Conservation (phyloP, 371 early-diverging fungal species). For the Syncephalis plumigaleata region DNA sequence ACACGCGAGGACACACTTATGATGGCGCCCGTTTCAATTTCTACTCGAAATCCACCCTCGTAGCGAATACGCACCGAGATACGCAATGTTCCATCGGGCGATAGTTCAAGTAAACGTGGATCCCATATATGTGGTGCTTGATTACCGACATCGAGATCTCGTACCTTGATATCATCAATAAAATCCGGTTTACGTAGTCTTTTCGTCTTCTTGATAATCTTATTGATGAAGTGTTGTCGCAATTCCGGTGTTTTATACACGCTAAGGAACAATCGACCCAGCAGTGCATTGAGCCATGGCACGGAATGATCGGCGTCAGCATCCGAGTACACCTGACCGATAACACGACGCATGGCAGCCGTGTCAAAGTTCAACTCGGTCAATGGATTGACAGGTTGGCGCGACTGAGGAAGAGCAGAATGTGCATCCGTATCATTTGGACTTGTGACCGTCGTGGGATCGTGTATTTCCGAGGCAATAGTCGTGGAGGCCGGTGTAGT, state of each 20-base stretch:
- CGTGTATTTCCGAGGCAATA: too few species aligned
- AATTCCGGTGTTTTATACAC: constrained; percentile 45
- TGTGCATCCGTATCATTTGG: too few species aligned
- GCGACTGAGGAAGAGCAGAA: too few species aligned
- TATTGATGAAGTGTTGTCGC: constrained; percentile 36
- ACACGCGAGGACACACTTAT: constrained; percentile 23
- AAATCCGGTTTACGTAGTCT: constrained; percentile 55
- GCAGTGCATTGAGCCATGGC: constrained; percentile 79
- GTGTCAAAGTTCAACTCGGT: constrained; percentile 26
- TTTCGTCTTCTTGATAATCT: constrained; percentile 39
- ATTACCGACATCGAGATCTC: constrained; percentile 61
- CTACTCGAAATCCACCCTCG: constrained; percentile 49
- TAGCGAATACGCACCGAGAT: constrained; percentile 63
- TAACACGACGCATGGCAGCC: constrained; percentile 29
- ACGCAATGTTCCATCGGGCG: constrained; percentile 48
- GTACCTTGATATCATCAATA: constrained; percentile 64
- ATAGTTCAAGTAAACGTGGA: constrained; percentile 47
- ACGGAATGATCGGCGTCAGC: constrained; percentile 36
- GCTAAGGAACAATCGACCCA: constrained; percentile 61
- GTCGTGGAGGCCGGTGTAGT: too few species aligned
- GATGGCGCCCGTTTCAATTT: constrained; percentile 47
- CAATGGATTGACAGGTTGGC: constrained; percentile 11
- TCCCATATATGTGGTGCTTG: constrained; percentile 62
- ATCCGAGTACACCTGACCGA: constrained; percentile 33
- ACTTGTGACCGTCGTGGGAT: too few species aligned